These are phyloP conservation scores for Bonia amplexicaulis DNA, from an alignment of 176 grass and related monocot species.

Conservation along the genomic window DNA sequence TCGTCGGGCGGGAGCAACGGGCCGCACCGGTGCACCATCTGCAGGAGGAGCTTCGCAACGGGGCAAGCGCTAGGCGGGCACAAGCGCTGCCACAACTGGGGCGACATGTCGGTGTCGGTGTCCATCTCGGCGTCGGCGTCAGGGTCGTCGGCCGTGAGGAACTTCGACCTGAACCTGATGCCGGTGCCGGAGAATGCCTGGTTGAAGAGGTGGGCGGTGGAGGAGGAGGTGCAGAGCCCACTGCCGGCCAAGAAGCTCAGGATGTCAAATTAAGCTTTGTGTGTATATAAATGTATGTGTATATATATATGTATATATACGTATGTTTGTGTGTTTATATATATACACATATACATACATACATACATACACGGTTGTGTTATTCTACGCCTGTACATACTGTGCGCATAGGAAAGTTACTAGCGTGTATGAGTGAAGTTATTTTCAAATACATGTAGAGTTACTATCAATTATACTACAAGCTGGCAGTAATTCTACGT, in stretches of 20 bases:
- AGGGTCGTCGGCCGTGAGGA: slow-evolving; percentile 35
- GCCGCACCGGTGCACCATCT: slow-evolving; percentile 67
- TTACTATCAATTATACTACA: no score
- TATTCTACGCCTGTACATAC: no score
- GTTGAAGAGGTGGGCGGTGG: slow-evolving; percentile 47
- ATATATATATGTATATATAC: no score
- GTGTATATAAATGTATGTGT: no score
- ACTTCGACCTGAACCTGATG: slow-evolving; percentile 80
- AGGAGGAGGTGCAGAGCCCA: slow-evolving; percentile 76
- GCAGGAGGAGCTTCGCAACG: slow-evolving; percentile 51
- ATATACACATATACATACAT: no score
- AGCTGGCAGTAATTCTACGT: no score
- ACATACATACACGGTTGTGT: no score
- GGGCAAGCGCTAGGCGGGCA: slow-evolving; percentile 88
- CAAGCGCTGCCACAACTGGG: slow-evolving; percentile 87
- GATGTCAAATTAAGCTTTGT: not conserved
- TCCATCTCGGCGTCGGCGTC: slow-evolving; percentile 20
- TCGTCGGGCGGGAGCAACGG: not conserved
- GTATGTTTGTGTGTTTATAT: no score
- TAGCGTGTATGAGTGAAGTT: no score
- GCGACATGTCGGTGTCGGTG: slow-evolving; percentile 33
- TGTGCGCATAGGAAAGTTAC: no score
- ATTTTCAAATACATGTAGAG: no score
- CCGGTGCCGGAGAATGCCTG: slow-evolving; percentile 34
- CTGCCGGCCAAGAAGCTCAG: slow-evolving; percentile 50